Evolutionary conservation across 139 green algal genomes (phyloP), one percentile per base, ranked within the genome.

Genomic region (Ulvella scutata): DNA sequence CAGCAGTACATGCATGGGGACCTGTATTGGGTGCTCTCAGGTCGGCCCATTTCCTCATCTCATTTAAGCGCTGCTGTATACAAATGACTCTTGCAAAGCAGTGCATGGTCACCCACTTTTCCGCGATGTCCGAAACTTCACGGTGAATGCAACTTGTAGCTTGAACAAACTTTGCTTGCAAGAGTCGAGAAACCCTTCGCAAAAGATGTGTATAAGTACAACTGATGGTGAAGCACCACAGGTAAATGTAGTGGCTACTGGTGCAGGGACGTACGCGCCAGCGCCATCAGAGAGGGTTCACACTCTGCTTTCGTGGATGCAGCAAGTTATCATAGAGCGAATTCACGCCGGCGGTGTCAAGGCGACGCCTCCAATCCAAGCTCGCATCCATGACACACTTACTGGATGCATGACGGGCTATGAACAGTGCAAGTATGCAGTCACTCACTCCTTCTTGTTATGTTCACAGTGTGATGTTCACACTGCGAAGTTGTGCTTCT

Each of bases 361-460:
- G 1, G 73, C 44, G 31, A 13, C 73, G 9, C 10, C 1, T 9
- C 37, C 73, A 26, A 23, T 77, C 29, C 43, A 72, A 2, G 1
- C 73, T 2, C 38, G 73, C 1, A 3, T 77, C 1, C 2, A 77
- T 43, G 0, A 3, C 31, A 33, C 51, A 1, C 74, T 81, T 0
- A 74, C 74, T 4, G 4, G 38, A 37, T 73, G 34, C 1, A 74
- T 81, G 3, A 1, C 51, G n/a, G 73, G 31, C 1, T 81, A 67
- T 43, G 73, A 79, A 1, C 77, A 79, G 23, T 39, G 31, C 73
- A 40, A 59, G 73, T 77, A 1, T 23, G 62, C 6, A 20, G 28
- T 74, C 17, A 4, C 13, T 20, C 35, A 10, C 35, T 74, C 36
- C 35, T 20, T 20, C 44, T n/a, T n/a, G n/a, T n/a, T n/a, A n/a